phyloP scores from a whole-genome alignment of 2,329 filamentous ascomycete species.

The Clarireedia paspali region DNA sequence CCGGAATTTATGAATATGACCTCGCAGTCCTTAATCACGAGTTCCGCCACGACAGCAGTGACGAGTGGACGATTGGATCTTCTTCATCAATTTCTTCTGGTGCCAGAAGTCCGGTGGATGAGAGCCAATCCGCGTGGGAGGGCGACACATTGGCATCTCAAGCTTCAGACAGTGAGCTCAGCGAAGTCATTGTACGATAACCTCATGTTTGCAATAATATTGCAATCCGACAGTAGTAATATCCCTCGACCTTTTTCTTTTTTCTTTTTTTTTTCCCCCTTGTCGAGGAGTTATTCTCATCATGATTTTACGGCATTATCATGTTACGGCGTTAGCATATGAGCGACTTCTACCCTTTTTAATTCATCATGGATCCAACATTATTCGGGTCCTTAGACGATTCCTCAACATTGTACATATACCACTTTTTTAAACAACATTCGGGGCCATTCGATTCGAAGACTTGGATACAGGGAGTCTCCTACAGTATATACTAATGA shows the following conservation, averaged over 20 bases:
- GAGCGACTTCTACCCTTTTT: constrained; percentile 20
- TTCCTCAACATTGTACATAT: constrained; percentile 23
- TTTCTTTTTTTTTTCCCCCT: no score
- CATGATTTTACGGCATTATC: constrained; percentile 28
- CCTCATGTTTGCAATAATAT: neutral
- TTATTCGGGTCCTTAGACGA: constrained; percentile 6
- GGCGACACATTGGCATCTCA: constrained; percentile 42
- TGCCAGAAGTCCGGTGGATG: constrained; percentile 39
- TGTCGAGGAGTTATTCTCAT: constrained; percentile 19
- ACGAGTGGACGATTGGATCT: constrained; percentile 86
- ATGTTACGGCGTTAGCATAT: constrained; percentile 29
- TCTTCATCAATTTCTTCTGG: constrained; percentile 46
- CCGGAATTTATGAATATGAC: constrained; percentile 47
- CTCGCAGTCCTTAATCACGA: constrained; percentile 24
- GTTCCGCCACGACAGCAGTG: constrained; percentile 48
- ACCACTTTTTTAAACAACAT: constrained; percentile 9
- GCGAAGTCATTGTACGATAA: constrained; percentile 25
- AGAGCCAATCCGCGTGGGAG: constrained; percentile 48
- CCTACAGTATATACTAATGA: constrained; percentile 23
- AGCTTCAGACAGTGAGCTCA: constrained; percentile 28
- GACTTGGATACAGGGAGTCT: constrained; percentile 6
- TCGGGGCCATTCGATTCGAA: constrained; percentile 12
- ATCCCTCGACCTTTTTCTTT: constrained; percentile 13
- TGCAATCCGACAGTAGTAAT: constrained; percentile 4
- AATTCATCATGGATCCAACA: constrained; percentile 12